Base-by-base conservation (phyloP, 75 land plant species). In the Cupressus sempervirens region DNA sequence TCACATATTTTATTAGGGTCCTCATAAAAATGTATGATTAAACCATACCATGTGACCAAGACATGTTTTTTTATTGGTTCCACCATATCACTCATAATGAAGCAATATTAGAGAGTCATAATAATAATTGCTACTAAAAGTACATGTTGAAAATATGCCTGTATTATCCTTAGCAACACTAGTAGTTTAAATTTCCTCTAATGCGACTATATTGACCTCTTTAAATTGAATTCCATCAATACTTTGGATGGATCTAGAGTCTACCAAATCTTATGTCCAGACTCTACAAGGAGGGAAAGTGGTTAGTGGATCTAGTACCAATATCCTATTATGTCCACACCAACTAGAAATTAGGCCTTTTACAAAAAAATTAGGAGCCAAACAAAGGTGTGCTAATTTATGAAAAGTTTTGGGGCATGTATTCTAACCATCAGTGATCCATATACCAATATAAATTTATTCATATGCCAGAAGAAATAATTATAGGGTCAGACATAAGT, bases 391-490 rank as follows among this genome's bases (percentile, higher is more conserved):
- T 67, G 90, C 75, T 26, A 96, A 89, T 82, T 84, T 87, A 82
- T 96, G 98, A 70, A 93, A 95, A 84, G 98, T 95, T 86, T 96
- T 96, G 41, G 98, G 98, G 83, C 98, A 96, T 38, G 98, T 95
- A 32, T 85, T 89, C 82, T 96, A 95, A 36, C 97, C 98, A 84
- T 96, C 94, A 84, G 86, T 87, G 76, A 97, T 93, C 99, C 99
- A 96, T 70, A 93, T 94, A 80, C 96, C 96, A 73, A 97, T 96
- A 87, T 93, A 97, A 30, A 89, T 88, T 58, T 98, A 86, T 85
- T 97, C 99, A 83, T 97, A 97, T 16, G 98, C 96, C 82, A 65
- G 99, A 97, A 34, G 94, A 89, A 36, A 97, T 94, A 23, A 97
- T 94, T 72, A 97, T 98, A 1, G 99, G 99, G 75, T 97, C 99